Conservation (phyloP, 495 filamentous ascomycete genomes). For the Xylaria venustula region DNA sequence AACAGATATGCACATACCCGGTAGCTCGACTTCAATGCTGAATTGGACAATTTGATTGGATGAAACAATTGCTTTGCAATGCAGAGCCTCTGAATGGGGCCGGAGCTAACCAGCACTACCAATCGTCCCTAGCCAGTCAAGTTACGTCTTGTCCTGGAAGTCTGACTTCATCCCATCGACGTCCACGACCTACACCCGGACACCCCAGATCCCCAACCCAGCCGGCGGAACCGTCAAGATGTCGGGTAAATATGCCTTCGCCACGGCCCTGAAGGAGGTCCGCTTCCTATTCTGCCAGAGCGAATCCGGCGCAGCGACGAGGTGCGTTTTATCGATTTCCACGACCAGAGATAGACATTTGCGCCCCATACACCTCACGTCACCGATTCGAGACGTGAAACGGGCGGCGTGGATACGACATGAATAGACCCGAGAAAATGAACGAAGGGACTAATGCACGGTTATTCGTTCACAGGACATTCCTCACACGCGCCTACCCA, state of each 20-base stretch:
- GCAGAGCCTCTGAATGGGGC: conserved; percentile 1
- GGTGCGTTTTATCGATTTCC: conserved; percentile 52
- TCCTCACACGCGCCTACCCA: conserved; percentile 88
- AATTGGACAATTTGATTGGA: no score
- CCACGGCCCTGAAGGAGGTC: conserved; percentile 85
- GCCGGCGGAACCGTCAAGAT: conserved; percentile 48
- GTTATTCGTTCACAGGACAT: conserved; percentile 78
- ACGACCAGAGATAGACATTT: no score
- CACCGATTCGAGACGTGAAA: not conserved
- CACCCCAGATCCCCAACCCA: conserved; percentile 1
- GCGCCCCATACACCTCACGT: not conserved
- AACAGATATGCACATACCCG: no score
- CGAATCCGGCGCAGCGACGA: conserved; percentile 79
- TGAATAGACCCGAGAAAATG: no score
- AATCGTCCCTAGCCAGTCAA: no score
- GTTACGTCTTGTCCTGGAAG: no score
- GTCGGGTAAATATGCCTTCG: conserved; percentile 91
- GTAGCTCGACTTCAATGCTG: no score
- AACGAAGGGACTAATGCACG: no score
- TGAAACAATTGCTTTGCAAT: conserved; percentile 1
- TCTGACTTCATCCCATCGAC: conserved; percentile 10
- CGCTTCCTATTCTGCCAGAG: conserved; percentile 96
- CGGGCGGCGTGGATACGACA: no score
- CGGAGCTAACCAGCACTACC: not conserved
- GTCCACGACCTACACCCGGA: not conserved